phyloP scores from a whole-genome alignment of 768 basidiomycete genomes.

The Rhodocollybia butyracea region DNA sequence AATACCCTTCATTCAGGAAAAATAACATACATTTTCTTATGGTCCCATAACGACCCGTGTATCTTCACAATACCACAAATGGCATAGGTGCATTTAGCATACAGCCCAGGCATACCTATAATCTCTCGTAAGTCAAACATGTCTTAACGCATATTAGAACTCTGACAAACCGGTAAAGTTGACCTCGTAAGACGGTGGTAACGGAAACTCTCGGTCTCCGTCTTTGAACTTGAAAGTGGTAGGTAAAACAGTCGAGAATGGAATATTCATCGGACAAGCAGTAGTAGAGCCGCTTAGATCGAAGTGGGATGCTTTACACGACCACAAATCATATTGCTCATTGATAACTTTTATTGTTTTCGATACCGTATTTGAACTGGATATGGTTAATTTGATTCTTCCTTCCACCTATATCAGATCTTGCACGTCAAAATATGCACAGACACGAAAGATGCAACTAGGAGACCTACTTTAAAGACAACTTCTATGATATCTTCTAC shows the following conservation, averaged over 20 bases:
- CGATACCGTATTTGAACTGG: not conserved
- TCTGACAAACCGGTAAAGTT: not conserved
- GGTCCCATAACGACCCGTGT: conserved; percentile 1
- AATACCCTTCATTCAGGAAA: not conserved
- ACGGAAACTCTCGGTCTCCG: not conserved
- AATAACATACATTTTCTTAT: conserved; percentile 3
- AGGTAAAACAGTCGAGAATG: conserved; percentile 4
- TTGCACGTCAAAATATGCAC: not conserved
- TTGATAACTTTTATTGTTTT: conserved; percentile 2
- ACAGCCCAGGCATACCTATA: conserved; percentile 2
- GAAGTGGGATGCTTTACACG: not conserved
- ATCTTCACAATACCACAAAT: conserved; percentile 1
- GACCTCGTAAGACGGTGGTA: conserved; percentile 9
- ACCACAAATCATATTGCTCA: conserved; percentile 2
- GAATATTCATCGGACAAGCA: not conserved
- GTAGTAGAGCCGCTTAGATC: not conserved
- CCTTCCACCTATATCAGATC: conserved; percentile 1
- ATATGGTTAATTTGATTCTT: conserved; percentile 1
- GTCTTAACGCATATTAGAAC: not conserved
- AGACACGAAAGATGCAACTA: not conserved
- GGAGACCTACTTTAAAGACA: not conserved
- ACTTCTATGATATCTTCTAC: not conserved
- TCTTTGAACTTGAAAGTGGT: conserved; percentile 9
- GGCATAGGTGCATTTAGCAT: conserved; percentile 1
- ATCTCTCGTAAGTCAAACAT: not conserved